Conservation (phyloP, 495 filamentous ascomycete species). For the Xylaria venustula region DNA sequence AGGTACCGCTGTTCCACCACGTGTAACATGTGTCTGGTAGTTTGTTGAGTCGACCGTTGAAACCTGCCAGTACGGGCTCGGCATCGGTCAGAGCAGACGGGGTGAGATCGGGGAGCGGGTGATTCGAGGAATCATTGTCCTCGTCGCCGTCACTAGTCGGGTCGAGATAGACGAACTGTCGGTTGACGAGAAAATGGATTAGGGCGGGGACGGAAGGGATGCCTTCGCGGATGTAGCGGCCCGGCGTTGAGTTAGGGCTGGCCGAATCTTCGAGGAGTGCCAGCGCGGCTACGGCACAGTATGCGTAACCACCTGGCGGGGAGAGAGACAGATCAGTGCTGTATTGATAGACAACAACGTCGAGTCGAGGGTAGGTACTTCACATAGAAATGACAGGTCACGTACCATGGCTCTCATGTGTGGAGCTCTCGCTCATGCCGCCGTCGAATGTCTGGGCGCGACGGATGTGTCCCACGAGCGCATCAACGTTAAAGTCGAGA, state of each 20-base stretch:
- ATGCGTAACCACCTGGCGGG: conserved; percentile 76
- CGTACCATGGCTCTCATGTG: conserved; percentile 86
- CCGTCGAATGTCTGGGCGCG: conserved; percentile 83
- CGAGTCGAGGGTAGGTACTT: too few relatives aligned
- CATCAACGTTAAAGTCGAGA: conserved; percentile 72
- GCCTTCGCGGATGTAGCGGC: conserved; percentile 29
- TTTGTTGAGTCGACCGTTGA: conserved; percentile 90
- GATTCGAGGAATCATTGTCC: conserved; percentile 36
- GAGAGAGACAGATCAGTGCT: too few relatives aligned
- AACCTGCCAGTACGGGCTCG: conserved; percentile 48
- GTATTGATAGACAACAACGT: too few relatives aligned
- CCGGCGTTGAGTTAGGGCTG: conserved; percentile 26
- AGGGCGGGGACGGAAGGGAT: conserved; percentile 35
- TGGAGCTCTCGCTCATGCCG: conserved; percentile 77
- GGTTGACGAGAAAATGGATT: conserved; percentile 53
- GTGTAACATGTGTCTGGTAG: conserved; percentile 88
- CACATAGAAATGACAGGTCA: neutral
- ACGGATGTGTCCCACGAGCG: conserved; percentile 68
- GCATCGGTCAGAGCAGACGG: conserved; percentile 32
- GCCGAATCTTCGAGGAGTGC: conserved; percentile 59
- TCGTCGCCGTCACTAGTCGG: conserved; percentile 50
- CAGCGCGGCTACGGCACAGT: conserved; percentile 76
- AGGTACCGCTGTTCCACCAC: conserved; percentile 80
- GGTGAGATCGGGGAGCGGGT: conserved; percentile 38
- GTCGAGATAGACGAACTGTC: conserved; percentile 59